Evolutionary conservation across 768 basidiomycete species (phyloP), one percentile per base, ranked within the genome.

Genomic region (Tulasnella sp.): DNA sequence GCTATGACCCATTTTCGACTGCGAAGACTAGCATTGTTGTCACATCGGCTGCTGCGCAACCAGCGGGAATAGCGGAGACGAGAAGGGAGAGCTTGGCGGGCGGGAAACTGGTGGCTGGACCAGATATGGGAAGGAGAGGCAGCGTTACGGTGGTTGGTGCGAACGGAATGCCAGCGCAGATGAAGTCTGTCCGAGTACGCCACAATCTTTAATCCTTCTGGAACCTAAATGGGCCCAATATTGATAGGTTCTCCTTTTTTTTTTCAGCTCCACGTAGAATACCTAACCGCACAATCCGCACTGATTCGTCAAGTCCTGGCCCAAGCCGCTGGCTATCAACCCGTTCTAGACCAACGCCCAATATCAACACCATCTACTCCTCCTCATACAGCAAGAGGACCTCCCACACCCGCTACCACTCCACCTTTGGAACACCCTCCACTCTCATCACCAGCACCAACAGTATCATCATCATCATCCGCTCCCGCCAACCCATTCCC

Each of bases 281-380:
- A 84, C 66, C 78, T 94, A 45, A 80, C 81, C n/a, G 82, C 86
- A 17, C 87, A 91, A 69, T 92, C 89, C 0, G 78, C 77, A 7
- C 76, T 92, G 43, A 80, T 92, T 67, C 38, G 56, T 59, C 27
- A 60, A 51, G 44, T 60, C 60, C 43, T 34, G 17, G 38, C 34
- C 27, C 22, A 45, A n/a, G 61, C 53, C 31, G 45, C 57, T 34
- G 29, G 43, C 3, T 56, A 57, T 45, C 46, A 12, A 24, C 30
- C 21, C 34, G 15, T 24, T 17, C 34, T 17, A 27, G 31, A 15
- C 31, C 44, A n/a, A 24, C 54, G 15, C n/a, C 54, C 21, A n/a
- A 51, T 9, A n/a, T 27, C n/a, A 9, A 11, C 43, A 53, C 42
- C 19, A 12, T 19, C 44, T 45, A 49, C 59, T 41, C 46, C 1